Base-by-base conservation (phyloP, 495 filamentous ascomycete species). In the Penicillium canariense region DNA sequence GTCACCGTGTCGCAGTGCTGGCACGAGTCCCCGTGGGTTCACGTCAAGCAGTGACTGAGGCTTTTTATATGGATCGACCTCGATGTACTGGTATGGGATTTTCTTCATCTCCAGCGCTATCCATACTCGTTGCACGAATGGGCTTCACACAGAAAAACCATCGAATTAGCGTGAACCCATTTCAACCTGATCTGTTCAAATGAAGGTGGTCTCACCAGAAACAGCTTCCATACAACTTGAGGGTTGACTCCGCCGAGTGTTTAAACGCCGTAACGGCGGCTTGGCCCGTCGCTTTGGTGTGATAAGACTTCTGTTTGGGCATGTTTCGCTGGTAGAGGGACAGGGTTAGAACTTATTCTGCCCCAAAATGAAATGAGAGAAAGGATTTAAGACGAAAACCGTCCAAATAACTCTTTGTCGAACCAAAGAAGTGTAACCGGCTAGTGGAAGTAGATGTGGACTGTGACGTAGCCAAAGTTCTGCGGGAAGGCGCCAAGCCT, bases 51-150 rank as follows among this genome's bases (percentile, higher is more conserved):
- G 69, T 14, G 81, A 81, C 48, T 84, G 79, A 14, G 90, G 89
- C 61, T 93, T 93, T 56, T 87, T 79, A 61, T 92, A 95, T 3
- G 91, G 91, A 63, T 96, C 89, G 25, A 91, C 86, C 68, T 96
- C 93, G 56, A 92, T 86, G 67, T 97, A 97, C 65, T 96, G 89
- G 61, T 97, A 97, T 18, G 77, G 76, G 36, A 96, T 77, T 5
- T 83, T 79, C 67, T 96, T 96, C 46, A 84, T 72, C 69, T 97
- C 91, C n/a, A 97, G 77, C 6, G 93, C 86, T 58, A 97, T 96
- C 93, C 93, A 97, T 17, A 96, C 90, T 11, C 93, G 86, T 71
- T 97, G 92, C 2, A 94, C 91, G 68, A 96, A 96, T 4, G 86
- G 85, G 65, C 81, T 84, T 49, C 22, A 30, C 30, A 9, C 11